A percentile compares a stretch with the other conserved stretches of the same genome.
Conservation (phyloP, 441 rosid genomes). For the Bocquillonia castaneifolia region DNA sequence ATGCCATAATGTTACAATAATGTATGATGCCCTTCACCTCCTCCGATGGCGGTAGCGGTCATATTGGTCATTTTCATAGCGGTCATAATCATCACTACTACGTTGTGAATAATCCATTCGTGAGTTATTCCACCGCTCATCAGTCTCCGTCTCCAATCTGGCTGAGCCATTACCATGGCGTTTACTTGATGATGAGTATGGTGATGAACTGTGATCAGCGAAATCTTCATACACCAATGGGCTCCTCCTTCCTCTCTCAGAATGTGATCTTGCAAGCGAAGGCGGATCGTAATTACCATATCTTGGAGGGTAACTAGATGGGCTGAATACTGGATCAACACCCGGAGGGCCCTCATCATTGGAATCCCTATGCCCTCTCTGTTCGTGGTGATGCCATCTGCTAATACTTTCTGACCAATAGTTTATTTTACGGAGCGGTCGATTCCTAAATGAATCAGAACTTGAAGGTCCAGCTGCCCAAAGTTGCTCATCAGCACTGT, state of each 20-base stretch:
- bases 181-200: constrained; percentile 10
- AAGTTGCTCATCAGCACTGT: constrained; percentile 55
- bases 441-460: constrained; percentile 34
- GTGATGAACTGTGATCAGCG: constrained; percentile 24
- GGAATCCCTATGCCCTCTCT: constrained; percentile 36
- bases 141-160: constrained; percentile 26
- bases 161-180: constrained; percentile 21
- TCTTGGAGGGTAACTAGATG: constrained; percentile 58
- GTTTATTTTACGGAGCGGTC: constrained; percentile 29
- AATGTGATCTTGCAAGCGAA: constrained; percentile 33
- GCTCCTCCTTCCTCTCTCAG: constrained; percentile 43
- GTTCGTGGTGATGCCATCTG: constrained; percentile 43
- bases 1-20: constrained; percentile 14
- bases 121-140: constrained; percentile 24
- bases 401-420: constrained; percentile 36
- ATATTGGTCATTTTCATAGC: constrained; percentile 22
- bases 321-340: constrained; percentile 32
- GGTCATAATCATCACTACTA: constrained; percentile 22
- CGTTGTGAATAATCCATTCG: constrained; percentile 20
- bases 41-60: constrained; percentile 29
- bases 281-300: constrained; percentile 34
- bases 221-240: constrained; percentile 34
- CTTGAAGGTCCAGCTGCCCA: constrained; percentile 58
- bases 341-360: constrained; percentile 52
- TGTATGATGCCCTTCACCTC: constrained; percentile 24